phyloP scores from a whole-genome alignment of 1,139 yeast species.

The Hemisphaericaspora xylanilytica region DNA sequence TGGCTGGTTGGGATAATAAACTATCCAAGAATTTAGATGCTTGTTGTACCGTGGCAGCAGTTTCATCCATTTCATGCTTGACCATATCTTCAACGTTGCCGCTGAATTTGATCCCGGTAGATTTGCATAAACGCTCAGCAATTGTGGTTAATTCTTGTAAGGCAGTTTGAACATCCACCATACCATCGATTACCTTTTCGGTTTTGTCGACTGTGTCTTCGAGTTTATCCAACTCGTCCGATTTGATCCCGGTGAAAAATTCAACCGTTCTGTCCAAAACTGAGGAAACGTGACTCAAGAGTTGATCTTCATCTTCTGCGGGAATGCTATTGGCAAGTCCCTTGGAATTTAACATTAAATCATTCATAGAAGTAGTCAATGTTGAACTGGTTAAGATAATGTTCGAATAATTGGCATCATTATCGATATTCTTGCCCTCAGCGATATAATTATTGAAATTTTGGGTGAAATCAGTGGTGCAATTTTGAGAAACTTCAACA shows the following conservation, averaged over 20 bases:
- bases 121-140: slow-evolving; percentile 54
- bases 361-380: slow-evolving; percentile 63
- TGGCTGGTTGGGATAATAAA: slow-evolving; percentile 54
- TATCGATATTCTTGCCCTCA: slow-evolving; percentile 68
- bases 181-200: slow-evolving; percentile 73
- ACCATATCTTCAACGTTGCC: slow-evolving; percentile 71
- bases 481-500: slow-evolving; percentile 67
- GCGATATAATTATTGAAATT: slow-evolving; percentile 75
- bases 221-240: slow-evolving; percentile 49
- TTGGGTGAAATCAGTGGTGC: slow-evolving; percentile 79
- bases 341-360: slow-evolving; percentile 66
- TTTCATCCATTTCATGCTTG: slow-evolving; percentile 66
- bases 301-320: slow-evolving; percentile 52
- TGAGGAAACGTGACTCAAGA: slow-evolving; percentile 50
- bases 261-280: slow-evolving; percentile 61
- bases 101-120: slow-evolving; percentile 38
- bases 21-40: slow-evolving; percentile 63
- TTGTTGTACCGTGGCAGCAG: slow-evolving; percentile 65
- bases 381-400: slow-evolving; percentile 68
- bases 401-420: slow-evolving; percentile 52
- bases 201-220: slow-evolving; percentile 65
- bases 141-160: slow-evolving; percentile 58
- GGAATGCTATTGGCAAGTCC: slow-evolving; percentile 61
- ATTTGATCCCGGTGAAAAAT: slow-evolving; percentile 59
- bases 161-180: slow-evolving; percentile 68